Base-by-base conservation (phyloP, 2,329 filamentous ascomycete species). In the Metarhizium robertsii region DNA sequence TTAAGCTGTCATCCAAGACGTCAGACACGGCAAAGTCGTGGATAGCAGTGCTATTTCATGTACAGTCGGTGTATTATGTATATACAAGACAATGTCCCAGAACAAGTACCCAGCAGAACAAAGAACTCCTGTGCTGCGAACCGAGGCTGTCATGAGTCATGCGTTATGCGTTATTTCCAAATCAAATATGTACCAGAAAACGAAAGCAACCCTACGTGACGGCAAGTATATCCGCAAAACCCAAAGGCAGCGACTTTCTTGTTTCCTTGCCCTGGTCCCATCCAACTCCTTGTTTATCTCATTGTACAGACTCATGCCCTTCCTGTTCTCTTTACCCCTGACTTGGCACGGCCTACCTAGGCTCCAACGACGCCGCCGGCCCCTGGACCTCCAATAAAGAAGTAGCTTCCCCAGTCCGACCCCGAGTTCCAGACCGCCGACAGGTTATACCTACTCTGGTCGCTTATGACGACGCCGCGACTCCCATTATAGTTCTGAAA, bases 331-430 rank as follows among this genome's bases (percentile, higher is more conserved):
- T 7, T 7, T 1, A 1, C 32, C 7, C 32, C 6, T 11, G 10
- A 34, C 32, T 8, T 8, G 32, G 7, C 32, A 34, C 32, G 32
- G 6, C 32, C 32, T 34, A 1, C 25, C 32, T 34, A 63, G 5
- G 54, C 59, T 13, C 60, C 61, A 32, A 61, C 55, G 1, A 62
- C 57, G 11, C 59, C 60, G 8, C 57, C 58, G 2, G 60, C 61
- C 47, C 61, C 61, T 2, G 61, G 59, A 0, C 61, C 61, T 2
- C 61, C 61, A 2, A 63, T 36, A 49, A 55, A 61, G 16, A 57
- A 43, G 47, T 58, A 62, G 30, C 59, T 61, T 6, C 57, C 56
- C 61, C 59, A 63, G 36, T 43, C 42, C 14, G 49, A 50, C 18
- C 56, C 55, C 14, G 61, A 61, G 42, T 57, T 58, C 18, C 51